Conservation (phyloP, 148 eudicot species). For the Silene uniflora region DNA sequence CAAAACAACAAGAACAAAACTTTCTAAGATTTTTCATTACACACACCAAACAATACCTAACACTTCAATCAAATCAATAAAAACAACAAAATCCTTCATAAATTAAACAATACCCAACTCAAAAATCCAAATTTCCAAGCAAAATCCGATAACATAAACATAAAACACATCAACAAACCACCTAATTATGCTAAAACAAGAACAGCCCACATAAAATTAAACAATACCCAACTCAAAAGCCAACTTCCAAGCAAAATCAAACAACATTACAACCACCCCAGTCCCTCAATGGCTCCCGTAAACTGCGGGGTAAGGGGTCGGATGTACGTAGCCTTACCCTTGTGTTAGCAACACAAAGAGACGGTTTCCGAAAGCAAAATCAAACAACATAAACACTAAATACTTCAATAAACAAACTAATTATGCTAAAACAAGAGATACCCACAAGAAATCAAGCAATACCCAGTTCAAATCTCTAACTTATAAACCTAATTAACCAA, state of each 20-base stretch:
- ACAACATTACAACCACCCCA: neutral
- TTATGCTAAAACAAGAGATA: neutral
- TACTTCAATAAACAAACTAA: constrained; percentile 7
- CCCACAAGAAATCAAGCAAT: constrained; percentile 19
- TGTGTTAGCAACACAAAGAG: too few species aligned
- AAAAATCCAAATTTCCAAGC: neutral
- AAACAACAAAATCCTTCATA: neutral
- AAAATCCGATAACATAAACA: neutral
- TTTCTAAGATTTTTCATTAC: constrained; percentile 1
- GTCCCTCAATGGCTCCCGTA: too few species aligned
- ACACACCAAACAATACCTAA: constrained; percentile 5
- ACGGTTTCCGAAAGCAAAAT: neutral
- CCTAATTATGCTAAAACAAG: neutral
- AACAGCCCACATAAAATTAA: constrained; percentile 18
- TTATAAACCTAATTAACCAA: neutral
- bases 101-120: neutral
- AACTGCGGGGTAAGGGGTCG: too few species aligned
- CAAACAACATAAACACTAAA: neutral
- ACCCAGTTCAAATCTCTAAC: constrained; percentile 27
- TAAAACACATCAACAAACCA: constrained; percentile 6
- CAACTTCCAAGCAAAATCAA: neutral
- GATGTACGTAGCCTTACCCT: too few species aligned
- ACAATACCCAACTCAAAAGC: constrained; percentile 24
- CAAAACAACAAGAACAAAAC: constrained; percentile 8
- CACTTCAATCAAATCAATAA: neutral